A percentile compares a stretch with the other conserved stretches of the same genome.
Conservation (phyloP, 768 basidiomycete genomes). For the Mycena amicta region DNA sequence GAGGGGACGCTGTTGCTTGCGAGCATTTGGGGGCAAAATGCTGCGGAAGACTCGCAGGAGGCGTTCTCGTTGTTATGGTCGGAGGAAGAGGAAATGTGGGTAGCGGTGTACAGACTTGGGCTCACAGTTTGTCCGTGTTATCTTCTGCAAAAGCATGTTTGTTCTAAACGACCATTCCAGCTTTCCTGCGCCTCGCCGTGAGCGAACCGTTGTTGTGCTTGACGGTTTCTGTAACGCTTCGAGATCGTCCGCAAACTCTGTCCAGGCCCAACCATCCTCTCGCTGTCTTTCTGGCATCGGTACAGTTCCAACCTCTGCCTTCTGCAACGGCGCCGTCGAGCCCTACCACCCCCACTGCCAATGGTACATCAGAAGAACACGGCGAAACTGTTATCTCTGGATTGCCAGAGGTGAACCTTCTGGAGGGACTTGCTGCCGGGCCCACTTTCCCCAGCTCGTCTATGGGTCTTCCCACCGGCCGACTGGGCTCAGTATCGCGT, state of each 20-base stretch:
- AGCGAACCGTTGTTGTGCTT: slow-evolving; percentile 79
- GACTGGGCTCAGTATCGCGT: slow-evolving; percentile 70
- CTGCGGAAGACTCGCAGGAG: slow-evolving; percentile 48
- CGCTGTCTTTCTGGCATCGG: slow-evolving; percentile 38
- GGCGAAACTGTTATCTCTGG: slow-evolving; percentile 44
- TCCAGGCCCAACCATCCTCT: slow-evolving; percentile 48
- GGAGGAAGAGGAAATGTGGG: slow-evolving; percentile 61
- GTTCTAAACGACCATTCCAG: too few species aligned
- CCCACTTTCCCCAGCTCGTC: slow-evolving; percentile 23
- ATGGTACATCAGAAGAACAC: slow-evolving; percentile 30
- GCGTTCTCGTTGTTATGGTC: slow-evolving; percentile 71
- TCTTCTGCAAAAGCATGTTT: too few species aligned
- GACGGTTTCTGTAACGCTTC: slow-evolving; percentile 84
- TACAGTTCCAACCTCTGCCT: slow-evolving; percentile 35
- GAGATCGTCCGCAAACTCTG: slow-evolving; percentile 67
- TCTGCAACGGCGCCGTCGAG: slow-evolving; percentile 34
- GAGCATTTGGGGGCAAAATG: slow-evolving; percentile 73
- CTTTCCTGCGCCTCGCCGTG: slow-evolving; percentile 71
- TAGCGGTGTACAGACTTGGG: slow-evolving; percentile 77
- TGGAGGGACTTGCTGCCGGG: slow-evolving; percentile 71
- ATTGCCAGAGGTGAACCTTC: slow-evolving; percentile 68
- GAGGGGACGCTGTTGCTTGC: slow-evolving; percentile 77
- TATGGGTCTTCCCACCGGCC: slow-evolving; percentile 64
- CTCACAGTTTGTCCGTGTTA: slow-evolving; percentile 68
- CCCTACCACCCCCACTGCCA: slow-evolving; percentile 30